phyloP scores from a whole-genome alignment of 202 grass and related monocot genomes.

The Bolboschoenoplectus hybrid region DNA sequence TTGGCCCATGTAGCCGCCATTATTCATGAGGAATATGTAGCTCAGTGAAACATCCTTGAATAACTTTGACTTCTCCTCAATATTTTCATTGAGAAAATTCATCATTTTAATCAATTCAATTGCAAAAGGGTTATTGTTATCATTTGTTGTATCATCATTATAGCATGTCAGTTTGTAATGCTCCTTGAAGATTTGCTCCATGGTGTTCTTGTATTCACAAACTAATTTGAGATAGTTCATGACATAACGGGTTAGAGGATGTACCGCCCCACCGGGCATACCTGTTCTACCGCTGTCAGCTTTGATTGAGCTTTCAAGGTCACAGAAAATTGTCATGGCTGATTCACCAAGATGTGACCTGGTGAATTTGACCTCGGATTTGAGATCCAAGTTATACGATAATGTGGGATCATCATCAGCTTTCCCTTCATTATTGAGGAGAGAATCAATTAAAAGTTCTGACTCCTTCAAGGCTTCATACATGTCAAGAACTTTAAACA shows the following conservation, averaged over 20 bases:
- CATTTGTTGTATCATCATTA: background rate
- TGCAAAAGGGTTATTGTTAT: constrained; percentile 39
- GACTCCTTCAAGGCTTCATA: constrained; percentile 43
- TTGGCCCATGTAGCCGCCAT: constrained; percentile 41
- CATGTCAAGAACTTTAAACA: constrained; percentile 56
- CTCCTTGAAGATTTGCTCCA: constrained; percentile 45
- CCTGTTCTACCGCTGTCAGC: constrained; percentile 27
- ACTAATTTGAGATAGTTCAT: constrained; percentile 51
- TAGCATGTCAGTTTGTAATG: background rate
- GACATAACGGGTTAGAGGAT: constrained; percentile 49
- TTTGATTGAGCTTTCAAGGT: constrained; percentile 42
- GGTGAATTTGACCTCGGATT: constrained; percentile 27
- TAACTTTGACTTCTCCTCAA: constrained; percentile 41
- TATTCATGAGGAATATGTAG: constrained; percentile 54
- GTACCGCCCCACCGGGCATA: constrained; percentile 37
- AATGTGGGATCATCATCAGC: background rate
- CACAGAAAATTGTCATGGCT: constrained; percentile 36
- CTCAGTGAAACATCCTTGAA: constrained; percentile 41
- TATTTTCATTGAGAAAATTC: constrained; percentile 39
- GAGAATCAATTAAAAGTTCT: constrained; percentile 16
- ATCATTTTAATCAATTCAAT: constrained; percentile 37
- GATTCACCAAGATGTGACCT: constrained; percentile 44
- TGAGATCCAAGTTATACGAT: constrained; percentile 22
- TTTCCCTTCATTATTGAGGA: constrained; percentile 25
- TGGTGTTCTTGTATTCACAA: constrained; percentile 39